These are phyloP conservation scores for Neurospora tetraspora DNA, from an alignment of 495 filamentous ascomycete species.

Conservation along the genomic window DNA sequence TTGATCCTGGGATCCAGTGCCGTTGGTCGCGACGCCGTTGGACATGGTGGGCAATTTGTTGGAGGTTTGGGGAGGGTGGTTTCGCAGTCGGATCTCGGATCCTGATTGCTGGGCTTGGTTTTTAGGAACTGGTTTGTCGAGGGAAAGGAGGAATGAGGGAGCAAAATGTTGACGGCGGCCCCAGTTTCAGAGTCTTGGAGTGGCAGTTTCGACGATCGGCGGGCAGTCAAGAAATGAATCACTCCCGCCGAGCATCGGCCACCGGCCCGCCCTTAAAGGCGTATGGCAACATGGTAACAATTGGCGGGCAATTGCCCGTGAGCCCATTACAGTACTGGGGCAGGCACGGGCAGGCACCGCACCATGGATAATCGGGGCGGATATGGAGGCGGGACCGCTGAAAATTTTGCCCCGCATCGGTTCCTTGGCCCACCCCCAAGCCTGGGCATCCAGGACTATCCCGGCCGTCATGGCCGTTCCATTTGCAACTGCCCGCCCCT, in stretches of 20 bases:
- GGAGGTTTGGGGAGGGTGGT: neutral
- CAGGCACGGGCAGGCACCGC: neutral
- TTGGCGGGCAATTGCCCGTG: neutral
- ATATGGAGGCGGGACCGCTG: neutral
- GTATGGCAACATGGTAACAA: neutral
- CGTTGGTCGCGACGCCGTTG: slow-evolving; percentile 16
- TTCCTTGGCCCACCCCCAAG: neutral
- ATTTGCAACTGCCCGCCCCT: neutral
- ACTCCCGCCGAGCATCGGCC: neutral
- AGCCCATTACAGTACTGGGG: neutral
- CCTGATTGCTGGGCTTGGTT: neutral
- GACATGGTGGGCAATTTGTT: slow-evolving; percentile 11
- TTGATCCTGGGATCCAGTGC: slow-evolving; percentile 7
- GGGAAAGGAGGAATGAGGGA: neutral
- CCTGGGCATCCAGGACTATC: neutral
- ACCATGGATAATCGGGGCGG: neutral
- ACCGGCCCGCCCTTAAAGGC: neutral
- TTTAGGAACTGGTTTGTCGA: neutral
- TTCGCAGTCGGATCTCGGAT: neutral
- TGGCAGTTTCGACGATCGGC: neutral
- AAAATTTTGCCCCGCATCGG: neutral
- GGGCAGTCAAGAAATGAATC: neutral
- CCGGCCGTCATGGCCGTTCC: neutral
- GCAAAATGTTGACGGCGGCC: neutral
- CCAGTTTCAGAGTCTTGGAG: neutral